Base-by-base conservation (phyloP, 1,139 yeast species). In the Kodamaea plutei region DNA sequence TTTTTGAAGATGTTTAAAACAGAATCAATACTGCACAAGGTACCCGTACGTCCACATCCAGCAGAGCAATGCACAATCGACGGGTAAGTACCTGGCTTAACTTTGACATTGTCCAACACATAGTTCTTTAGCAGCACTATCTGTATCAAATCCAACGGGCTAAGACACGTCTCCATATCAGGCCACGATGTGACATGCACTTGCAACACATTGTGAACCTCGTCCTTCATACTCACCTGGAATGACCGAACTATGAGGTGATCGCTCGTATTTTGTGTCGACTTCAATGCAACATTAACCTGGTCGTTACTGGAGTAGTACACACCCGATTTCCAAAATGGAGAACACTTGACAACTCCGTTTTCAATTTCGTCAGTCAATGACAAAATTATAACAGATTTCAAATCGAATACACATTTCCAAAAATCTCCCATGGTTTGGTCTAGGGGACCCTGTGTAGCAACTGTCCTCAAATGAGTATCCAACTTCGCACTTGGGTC, bases 21-120 rank as follows among this genome's bases (percentile, higher is more conserved):
- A 10, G 82, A 65, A 54, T 85, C 95, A 22, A 84, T 68, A 0
- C 93, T 71, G 36, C 88, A 80, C 41, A 84, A 82, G 0, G 89
- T 84, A 2, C 96, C 95, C 0, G 95, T 85, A 43, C 96, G 72
- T 3, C 96, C 96, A 56, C 95, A 85, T 0, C 96, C 96, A 0
- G 96, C 95, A 4, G 89, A 79, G 53, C 96, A 85, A 54, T 87
- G 95, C 7, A 84, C 84, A 17, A 84, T 56, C 1, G 80, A 60
- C 1, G 84, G 80, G 34, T 47, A 52, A 6, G 30, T 19, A n/a
- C 29, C 29, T 6, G 31, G 26, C 2, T 26, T 16, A 4, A 33
- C 23, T 2, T 15, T 16, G 25, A 42, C 25, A 6, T 37, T 29
- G 9, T 48, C 31, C 34, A 58, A 43, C 11, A 72, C 37, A 28